A percentile compares a stretch with the other conserved stretches of the same genome.
phyloP scores from a whole-genome alignment of 768 basidiomycete species.

The Auriscalpium microsporum region DNA sequence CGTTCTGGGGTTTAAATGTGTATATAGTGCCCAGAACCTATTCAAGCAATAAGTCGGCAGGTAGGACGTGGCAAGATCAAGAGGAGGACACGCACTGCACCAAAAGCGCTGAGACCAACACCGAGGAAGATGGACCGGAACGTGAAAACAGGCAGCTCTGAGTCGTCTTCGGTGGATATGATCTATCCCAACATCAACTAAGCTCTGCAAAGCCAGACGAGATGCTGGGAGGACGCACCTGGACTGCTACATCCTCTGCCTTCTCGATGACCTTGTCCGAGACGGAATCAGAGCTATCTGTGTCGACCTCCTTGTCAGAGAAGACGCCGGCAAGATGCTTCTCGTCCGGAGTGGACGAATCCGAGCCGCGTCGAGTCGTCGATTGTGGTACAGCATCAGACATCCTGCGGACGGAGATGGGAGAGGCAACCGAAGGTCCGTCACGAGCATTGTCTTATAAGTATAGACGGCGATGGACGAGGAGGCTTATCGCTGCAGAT shows the following conservation, averaged over 20 bases:
- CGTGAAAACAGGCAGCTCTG: conserved; percentile 38
- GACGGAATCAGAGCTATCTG: neutral
- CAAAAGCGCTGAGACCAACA: conserved; percentile 40
- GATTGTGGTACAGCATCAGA: too few relatives aligned
- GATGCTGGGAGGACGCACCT: neutral
- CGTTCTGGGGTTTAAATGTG: conserved; percentile 36
- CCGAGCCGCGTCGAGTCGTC: too few relatives aligned
- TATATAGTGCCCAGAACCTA: conserved; percentile 30
- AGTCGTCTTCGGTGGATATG: conserved; percentile 41
- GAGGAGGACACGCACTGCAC: neutral
- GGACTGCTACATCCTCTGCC: neutral
- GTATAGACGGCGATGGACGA: too few relatives aligned
- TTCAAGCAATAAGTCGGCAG: neutral
- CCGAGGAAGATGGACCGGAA: conserved; percentile 43
- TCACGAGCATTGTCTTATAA: too few relatives aligned
- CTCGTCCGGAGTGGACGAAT: neutral
- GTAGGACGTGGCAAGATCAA: neutral
- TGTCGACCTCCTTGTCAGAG: neutral
- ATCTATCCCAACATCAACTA: conserved; percentile 23
- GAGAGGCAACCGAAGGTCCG: too few relatives aligned
- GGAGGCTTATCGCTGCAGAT: too few relatives aligned
- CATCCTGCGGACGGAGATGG: too few relatives aligned
- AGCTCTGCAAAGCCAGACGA: neutral
- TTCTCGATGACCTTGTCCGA: conserved; percentile 1
- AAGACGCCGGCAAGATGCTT: neutral